phyloP scores from a whole-genome alignment of 345 rosid genomes.

The Populus simonii region DNA sequence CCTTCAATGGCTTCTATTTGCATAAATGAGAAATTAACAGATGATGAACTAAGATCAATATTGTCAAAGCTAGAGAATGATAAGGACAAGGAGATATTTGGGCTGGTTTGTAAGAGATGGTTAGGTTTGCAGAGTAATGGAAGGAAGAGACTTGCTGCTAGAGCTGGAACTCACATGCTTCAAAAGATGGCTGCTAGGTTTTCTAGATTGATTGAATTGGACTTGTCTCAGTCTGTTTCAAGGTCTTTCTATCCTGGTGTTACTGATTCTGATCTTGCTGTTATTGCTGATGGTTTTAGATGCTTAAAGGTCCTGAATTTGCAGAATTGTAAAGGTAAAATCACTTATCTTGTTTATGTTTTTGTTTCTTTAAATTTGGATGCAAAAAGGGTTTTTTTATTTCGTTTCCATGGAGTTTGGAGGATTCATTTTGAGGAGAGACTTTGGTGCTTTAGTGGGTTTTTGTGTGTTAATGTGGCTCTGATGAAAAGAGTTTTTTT shows the following conservation, averaged over 20 bases:
- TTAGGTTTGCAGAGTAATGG: conserved; percentile 77
- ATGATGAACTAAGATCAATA: conserved; percentile 74
- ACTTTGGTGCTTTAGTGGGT: not conserved
- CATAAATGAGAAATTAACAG: conserved; percentile 69
- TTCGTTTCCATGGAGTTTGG: not conserved
- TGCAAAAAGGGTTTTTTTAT: not conserved
- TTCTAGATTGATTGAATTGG: conserved; percentile 62
- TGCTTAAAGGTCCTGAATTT: conserved; percentile 55
- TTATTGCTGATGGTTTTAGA: conserved; percentile 64
- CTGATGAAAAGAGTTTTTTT: not conserved
- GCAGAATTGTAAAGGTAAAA: conserved; percentile 67
- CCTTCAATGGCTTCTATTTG: conserved; percentile 34
- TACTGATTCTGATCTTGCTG: conserved; percentile 78
- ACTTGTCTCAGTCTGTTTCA: conserved; percentile 87
- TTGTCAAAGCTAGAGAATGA: conserved; percentile 61
- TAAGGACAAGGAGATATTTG: conserved; percentile 76
- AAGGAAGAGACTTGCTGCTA: conserved; percentile 79
- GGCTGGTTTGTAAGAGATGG: conserved; percentile 94
- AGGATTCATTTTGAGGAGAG: not conserved
- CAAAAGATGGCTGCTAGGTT: conserved; percentile 76
- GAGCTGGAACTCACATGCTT: conserved; percentile 95
- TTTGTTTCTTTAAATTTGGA: not conserved
- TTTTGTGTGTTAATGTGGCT: not conserved
- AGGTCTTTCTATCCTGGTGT: conserved; percentile 89
- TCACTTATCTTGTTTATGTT: not conserved